These are phyloP conservation scores for Potentilla sterilis DNA, from an alignment of 306 rosid genomes.

Conservation along the genomic window DNA sequence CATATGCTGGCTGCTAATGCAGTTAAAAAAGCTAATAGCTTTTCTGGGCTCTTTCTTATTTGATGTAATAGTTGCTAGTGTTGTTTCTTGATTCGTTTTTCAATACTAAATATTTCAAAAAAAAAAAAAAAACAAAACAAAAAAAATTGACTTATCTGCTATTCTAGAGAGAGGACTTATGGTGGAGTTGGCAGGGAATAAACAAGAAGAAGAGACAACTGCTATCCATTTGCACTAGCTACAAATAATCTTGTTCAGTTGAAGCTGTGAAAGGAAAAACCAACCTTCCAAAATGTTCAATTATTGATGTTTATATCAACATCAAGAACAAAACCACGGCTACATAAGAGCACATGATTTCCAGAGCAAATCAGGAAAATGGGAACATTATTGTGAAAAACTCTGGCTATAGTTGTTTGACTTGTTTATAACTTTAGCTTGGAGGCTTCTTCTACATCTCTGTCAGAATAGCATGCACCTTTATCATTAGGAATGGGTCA, in stretches of 20 bases:
- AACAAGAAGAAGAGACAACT: not conserved
- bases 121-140: too few species aligned
- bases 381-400: not conserved
- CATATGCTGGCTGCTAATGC: too few species aligned
- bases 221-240: not conserved
- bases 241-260: not conserved
- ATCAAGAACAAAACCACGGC: not conserved
- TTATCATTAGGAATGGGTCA: not conserved
- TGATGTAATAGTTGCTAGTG: too few species aligned
- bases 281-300: not conserved
- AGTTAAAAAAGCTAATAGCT: too few species aligned
- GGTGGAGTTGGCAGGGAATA: not conserved
- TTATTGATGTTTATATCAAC: not conserved
- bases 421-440: not conserved
- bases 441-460: not conserved
- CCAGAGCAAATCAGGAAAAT: not conserved
- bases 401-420: not conserved
- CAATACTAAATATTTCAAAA: too few species aligned
- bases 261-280: not conserved
- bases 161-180: too few species aligned
- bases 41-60: too few species aligned
- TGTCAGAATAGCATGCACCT: not conserved
- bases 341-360: not conserved
- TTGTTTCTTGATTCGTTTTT: too few species aligned
- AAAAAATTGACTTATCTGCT: too few species aligned